A percentile compares a stretch with the other conserved stretches of the same genome.
These are phyloP conservation scores for Stephanodiscus minutulus DNA, from an alignment of 108 stramenopile genomes.

Conservation along the genomic window DNA sequence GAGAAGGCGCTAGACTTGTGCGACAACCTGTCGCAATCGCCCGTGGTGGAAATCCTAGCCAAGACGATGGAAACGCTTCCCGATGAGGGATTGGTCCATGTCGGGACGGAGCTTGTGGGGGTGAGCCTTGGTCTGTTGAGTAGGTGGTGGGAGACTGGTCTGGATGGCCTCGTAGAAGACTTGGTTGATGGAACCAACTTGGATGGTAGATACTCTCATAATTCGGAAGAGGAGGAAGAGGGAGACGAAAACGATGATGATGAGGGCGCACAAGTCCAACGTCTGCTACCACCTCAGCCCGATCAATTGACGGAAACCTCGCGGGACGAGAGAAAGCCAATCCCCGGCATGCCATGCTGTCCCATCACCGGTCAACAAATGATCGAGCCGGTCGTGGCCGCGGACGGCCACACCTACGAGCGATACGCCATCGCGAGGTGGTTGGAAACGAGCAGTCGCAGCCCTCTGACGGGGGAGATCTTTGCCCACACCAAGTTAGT, in stretches of 20 bases:
- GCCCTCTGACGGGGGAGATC: conserved; percentile 78
- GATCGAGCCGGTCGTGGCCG: conserved; percentile 91
- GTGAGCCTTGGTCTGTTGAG: conserved; percentile 55
- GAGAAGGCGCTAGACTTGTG: conserved; percentile 62
- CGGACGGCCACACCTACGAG: conserved; percentile 95
- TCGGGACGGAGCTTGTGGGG: conserved; percentile 55
- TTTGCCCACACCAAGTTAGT: conserved; percentile 77
- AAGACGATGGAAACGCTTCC: conserved; percentile 61
- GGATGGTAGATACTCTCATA: conserved; percentile 71
- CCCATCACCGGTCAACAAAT: conserved; percentile 92
- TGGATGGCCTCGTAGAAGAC: conserved; percentile 64
- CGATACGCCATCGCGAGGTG: conserved; percentile 85
- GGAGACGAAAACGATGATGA: background rate
- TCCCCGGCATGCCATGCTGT: conserved; percentile 88
- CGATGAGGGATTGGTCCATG: conserved; percentile 69
- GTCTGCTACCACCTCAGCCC: background rate
- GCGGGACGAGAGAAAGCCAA: conserved; percentile 32
- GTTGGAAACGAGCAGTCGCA: conserved; percentile 78
- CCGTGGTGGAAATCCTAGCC: conserved; percentile 55
- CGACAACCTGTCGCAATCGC: conserved; percentile 69
- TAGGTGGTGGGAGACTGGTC: conserved; percentile 74
- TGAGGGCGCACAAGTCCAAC: conserved; percentile 6
- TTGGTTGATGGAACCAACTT: conserved; percentile 72
- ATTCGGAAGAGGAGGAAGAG: conserved; percentile 42
- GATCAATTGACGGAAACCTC: conserved; percentile 3